Percentiles rank a stretch among this genome's conserved stretches.
Evolutionary conservation across 805 yeast genomes (phyloP).

Genomic region (Candida peoriensis): DNA sequence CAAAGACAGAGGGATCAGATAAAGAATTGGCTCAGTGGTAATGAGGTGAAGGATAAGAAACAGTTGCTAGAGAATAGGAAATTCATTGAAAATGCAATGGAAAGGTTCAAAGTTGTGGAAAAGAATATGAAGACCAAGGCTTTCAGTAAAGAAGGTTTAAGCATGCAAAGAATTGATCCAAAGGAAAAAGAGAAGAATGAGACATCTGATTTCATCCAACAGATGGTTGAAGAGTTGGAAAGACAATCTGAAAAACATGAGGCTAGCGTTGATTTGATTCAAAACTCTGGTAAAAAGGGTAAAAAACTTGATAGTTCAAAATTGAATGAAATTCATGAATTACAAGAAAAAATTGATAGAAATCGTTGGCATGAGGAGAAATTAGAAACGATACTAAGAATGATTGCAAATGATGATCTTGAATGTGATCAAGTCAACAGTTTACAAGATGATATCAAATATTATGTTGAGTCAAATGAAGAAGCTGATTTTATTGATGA

Average conservation of each 20-base stretch:
- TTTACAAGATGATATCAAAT: conserved; percentile 83
- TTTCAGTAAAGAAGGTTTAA: conserved; percentile 87
- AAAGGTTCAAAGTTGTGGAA: conserved; percentile 90
- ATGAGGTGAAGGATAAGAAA: conserved; percentile 87
- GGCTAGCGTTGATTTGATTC: conserved; percentile 57
- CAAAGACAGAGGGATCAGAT: conserved; percentile 94
- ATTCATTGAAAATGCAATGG: conserved; percentile 79
- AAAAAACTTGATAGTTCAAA: conserved; percentile 50
- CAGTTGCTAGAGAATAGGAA: conserved; percentile 71
- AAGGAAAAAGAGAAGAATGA: conserved; percentile 76
- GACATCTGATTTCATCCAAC: conserved; percentile 61
- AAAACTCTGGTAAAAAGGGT: conserved; percentile 49
- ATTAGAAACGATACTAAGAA: conserved; percentile 71
- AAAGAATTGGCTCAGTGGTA: conserved; percentile 89
- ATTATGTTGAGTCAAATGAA: conserved; percentile 90
- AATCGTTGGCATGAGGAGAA: conserved; percentile 74
- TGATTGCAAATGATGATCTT: conserved; percentile 74
- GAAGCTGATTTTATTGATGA: conserved; percentile 92
- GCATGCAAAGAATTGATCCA: conserved; percentile 67
- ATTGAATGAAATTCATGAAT: conserved; percentile 56
- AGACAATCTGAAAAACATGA: conserved; percentile 78
- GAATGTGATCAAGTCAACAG: conserved; percentile 73
- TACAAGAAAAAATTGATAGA: conserved; percentile 60
- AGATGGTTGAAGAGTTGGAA: conserved; percentile 71
- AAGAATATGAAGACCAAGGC: conserved; percentile 92